Evolutionary conservation across 768 basidiomycete genomes (phyloP).

Genomic region (Calocera cornea): DNA sequence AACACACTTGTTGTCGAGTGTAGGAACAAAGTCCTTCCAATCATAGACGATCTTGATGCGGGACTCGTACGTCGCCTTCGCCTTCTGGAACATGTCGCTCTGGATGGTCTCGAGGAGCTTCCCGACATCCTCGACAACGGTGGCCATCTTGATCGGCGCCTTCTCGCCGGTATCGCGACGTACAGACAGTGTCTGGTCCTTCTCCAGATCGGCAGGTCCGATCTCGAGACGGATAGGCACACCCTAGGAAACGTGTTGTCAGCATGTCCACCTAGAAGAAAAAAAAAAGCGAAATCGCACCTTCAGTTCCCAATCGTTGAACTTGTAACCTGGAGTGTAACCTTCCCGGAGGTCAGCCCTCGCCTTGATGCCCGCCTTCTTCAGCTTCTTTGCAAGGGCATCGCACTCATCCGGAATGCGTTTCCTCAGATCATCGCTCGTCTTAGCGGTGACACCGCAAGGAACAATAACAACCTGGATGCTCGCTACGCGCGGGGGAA

Average conservation of each 20-base stretch:
- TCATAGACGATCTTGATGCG: conserved; percentile 58
- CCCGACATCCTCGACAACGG: conserved; percentile 39
- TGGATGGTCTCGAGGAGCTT: conserved; percentile 76
- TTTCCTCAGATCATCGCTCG: conserved; percentile 38
- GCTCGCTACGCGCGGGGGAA: conserved; percentile 93
- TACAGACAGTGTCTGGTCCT: conserved; percentile 66
- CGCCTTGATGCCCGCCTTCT: conserved; percentile 61
- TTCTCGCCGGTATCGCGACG: conserved; percentile 69
- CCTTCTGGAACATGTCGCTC: conserved; percentile 68
- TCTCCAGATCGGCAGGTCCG: conserved; percentile 81
- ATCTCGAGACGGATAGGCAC: conserved; percentile 95
- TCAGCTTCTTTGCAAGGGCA: conserved; percentile 57
- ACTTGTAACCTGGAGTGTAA: conserved; percentile 97
- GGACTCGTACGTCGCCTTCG: conserved; percentile 56
- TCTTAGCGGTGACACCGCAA: conserved; percentile 84
- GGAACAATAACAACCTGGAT: conserved; percentile 86
- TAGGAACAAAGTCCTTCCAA: conserved; percentile 90
- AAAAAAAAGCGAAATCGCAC: conserved; percentile 29
- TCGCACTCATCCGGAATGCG: conserved; percentile 66
- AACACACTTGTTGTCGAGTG: conserved; percentile 75
- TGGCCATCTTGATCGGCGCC: conserved; percentile 37
- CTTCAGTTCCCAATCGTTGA: conserved; percentile 99
- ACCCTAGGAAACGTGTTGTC: conserved; percentile 40
- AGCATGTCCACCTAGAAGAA: conserved; percentile 3
- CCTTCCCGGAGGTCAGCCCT: conserved; percentile 88